Base-by-base conservation (phyloP, 83 land plant species). In the Diphasiastrum complanatum region DNA sequence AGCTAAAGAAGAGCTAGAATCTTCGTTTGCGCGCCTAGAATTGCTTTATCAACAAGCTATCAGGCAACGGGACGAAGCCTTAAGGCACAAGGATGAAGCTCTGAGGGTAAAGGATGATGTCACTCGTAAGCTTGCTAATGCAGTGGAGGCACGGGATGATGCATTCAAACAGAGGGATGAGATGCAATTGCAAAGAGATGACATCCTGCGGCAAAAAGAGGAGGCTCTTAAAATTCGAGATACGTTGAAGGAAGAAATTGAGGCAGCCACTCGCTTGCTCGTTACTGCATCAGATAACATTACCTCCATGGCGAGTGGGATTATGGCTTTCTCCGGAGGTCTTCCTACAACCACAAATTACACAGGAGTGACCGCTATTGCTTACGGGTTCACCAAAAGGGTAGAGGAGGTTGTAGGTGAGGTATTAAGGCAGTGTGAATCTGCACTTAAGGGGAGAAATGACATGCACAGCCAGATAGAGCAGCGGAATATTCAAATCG, bases 401-500 rank as follows among this genome's bases (percentile, higher is more conserved):
- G 74, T 84, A 19, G 85, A 92, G 19, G 95, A 92, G 64, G 77
- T 92, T 36, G 84, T 85, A 10, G 97, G 85, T 37, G 97, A 88
- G 74, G 69, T 92, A 19, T 10, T 83, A 14, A 75, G 47, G 62
- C 95, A 85, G 73, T 45, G 77, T 41, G 97, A 88, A 16, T 41
- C 60, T 11, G 80, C 80, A 0, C 10, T 72, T 0, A 83, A 78
- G 63, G 64, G 75, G 0, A 75, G 95, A 41, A 74, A 79, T 40
- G 85, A 85, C 45, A 78, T 76, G 0, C 61, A 85, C 1, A 85
- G 77, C 52, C 81, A 75, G 82, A 79, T 92, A 75, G 97, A 92
- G 70, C 97, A 87, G 57, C 52, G 93, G 45, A 92, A 85, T 65
- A 85, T 81, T 68, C 80, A 79, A 68, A 88, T 92, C 48, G 97